Percentiles rank a stretch among this genome's conserved stretches.
These are phyloP conservation scores for Colletotrichum camelliae DNA, from an alignment of 2,329 filamentous ascomycete genomes.

Conservation along the genomic window DNA sequence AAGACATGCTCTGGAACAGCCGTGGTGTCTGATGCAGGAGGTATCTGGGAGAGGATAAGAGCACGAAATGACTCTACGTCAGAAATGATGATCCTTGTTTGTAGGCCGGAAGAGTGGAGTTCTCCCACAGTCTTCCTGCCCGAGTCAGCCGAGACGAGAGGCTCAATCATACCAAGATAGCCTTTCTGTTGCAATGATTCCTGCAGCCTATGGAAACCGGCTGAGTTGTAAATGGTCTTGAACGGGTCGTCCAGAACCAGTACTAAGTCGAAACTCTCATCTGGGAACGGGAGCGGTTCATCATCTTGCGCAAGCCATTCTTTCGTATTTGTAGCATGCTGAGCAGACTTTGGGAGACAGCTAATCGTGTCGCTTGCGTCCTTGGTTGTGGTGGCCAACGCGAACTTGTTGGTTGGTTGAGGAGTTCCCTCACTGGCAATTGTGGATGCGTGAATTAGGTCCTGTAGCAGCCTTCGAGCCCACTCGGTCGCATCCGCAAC, in stretches of 20 bases:
- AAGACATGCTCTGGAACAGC: neutral
- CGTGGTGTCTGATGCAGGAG: neutral
- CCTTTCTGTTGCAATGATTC: neutral
- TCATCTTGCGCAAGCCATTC: neutral
- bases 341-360: neutral
- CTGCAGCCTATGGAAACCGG: neutral
- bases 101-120: neutral
- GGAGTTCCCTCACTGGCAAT: neutral
- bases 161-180: neutral
- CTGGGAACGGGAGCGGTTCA: neutral
- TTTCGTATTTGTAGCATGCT: neutral
- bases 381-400: neutral
- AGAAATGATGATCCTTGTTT: neutral
- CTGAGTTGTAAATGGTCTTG: neutral
- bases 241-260: neutral
- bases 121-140: neutral
- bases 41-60: neutral
- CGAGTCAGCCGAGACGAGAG: neutral
- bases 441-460: no score
- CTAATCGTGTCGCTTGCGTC: neutral
- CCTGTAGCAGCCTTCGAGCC: neutral
- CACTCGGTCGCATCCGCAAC: neutral
- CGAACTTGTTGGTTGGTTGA: neutral
- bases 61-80: neutral
- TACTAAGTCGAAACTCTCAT: neutral